Evolutionary conservation across 306 rosid species (phyloP).

Genomic region (Citrullus colocynthis): DNA sequence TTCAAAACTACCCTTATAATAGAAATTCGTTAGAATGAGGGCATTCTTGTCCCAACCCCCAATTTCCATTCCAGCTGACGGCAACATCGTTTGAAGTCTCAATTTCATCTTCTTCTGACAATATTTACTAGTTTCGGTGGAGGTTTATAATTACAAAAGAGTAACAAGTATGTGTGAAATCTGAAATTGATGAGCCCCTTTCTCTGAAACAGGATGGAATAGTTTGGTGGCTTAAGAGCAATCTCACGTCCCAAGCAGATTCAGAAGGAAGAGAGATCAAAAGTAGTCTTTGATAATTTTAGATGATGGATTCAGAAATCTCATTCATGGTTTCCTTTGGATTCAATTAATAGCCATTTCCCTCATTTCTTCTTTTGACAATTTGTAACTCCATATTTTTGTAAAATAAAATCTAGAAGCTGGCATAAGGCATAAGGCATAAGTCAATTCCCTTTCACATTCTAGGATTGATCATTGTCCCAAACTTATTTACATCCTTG

Average conservation of each 20-base stretch:
- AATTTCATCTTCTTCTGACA: neutral
- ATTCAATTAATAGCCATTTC: neutral
- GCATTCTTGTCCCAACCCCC: neutral
- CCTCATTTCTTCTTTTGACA: neutral
- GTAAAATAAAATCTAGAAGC: neutral
- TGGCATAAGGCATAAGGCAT: neutral
- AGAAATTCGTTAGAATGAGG: too few relatives aligned
- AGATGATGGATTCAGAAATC: neutral
- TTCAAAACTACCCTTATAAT: neutral
- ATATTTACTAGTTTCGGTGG: neutral
- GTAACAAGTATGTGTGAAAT: neutral
- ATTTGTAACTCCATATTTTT: slow-evolving; percentile 1
- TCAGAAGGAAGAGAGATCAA: neutral
- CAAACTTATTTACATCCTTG: neutral
- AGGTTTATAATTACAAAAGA: neutral
- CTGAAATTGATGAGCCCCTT: neutral
- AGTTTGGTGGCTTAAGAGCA: neutral
- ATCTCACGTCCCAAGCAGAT: neutral
- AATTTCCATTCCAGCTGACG: neutral
- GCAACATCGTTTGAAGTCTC: neutral
- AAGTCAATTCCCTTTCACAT: neutral
- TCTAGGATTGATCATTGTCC: neutral
- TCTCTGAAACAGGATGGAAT: neutral
- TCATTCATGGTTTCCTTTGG: neutral
- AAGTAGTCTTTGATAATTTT: neutral